Evolutionary conservation across 2,329 filamentous ascomycete species (phyloP), one percentile per base, ranked within the genome.

Genomic region (Penicillium sp.): DNA sequence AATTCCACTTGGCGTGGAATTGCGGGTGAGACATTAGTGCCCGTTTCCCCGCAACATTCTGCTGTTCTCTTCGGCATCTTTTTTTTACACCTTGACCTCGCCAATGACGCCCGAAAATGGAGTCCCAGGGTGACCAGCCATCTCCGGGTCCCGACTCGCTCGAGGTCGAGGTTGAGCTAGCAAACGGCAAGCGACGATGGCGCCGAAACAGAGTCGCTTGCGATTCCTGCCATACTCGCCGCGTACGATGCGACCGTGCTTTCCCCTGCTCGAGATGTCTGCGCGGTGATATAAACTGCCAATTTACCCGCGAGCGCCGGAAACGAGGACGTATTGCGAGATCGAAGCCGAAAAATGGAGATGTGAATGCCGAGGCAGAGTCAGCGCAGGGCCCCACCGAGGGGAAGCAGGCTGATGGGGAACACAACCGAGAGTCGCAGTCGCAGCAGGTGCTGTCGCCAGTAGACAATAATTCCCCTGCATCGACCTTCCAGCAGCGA

Each of bases 171-270:
- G 16, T 64, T 23, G 65, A 67, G n/a, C 58, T 66, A 21, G 48
- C 60, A 36, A 61, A 65, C 50, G 62, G 65, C 33, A 75, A 74
- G 50, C 70, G 70, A 55, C 70, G 72, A 50, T 73, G 72, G 72
- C 68, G 70, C 36, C 69, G 72, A 21, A 75, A 74, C 54, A 68
- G 68, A 43, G 71, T 74, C 68, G 92, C 92, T 21, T 97, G 92
- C 77, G 92, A 97, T 75, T 92, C 96, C 73, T 97, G 92, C 76
- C 96, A 97, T 74, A 90, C 96, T 72, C 82, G 96, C 58, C 84
- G 92, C 62, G 96, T 92, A 21, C 96, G 95, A 77, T 97, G 92
- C 73, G 92, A 97, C 75, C 92, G 92, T 52, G 90, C 94, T 70
- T 85, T 90, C 61, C 92, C 92, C 51, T 97, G 92, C 72, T 91